Evolutionary conservation across 192 early-diverging fungal genomes (phyloP).

Genomic region (Coemansia reversa): DNA sequence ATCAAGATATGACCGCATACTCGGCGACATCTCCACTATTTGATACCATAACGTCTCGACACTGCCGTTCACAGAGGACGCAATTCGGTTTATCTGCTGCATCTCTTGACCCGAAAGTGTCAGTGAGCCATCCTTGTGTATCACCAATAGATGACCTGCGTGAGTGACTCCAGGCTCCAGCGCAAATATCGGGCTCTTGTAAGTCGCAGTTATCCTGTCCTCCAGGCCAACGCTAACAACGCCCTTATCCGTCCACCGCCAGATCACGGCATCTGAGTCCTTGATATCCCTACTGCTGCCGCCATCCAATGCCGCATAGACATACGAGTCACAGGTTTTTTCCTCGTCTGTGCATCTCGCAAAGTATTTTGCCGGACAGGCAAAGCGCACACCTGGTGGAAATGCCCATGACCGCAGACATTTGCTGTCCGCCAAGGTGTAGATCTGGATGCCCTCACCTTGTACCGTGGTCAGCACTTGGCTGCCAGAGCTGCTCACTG

Average conservation of each 20-base stretch:
- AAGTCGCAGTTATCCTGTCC: conserved; percentile 30
- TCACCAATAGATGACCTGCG: conserved; percentile 28
- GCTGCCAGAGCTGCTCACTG: conserved; percentile 6
- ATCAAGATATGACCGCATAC: conserved; percentile 54
- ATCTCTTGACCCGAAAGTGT: conserved; percentile 28
- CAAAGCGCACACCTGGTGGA: conserved; percentile 46
- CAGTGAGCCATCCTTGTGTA: conserved; percentile 40
- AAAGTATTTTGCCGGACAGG: conserved; percentile 49
- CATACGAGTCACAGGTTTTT: conserved; percentile 17
- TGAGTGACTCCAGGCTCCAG: conserved; percentile 39
- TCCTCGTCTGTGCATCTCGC: conserved; percentile 16
- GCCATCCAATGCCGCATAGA: conserved; percentile 35
- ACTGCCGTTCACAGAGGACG: conserved; percentile 15
- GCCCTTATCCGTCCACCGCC: conserved; percentile 52
- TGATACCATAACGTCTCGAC: conserved; percentile 44
- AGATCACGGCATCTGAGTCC: conserved; percentile 25
- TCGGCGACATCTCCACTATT: conserved; percentile 42
- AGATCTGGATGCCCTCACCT: conserved; percentile 51
- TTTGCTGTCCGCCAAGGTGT: conserved; percentile 47
- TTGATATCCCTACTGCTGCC: conserved; percentile 20
- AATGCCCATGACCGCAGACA: conserved; percentile 54
- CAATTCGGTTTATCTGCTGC: conserved; percentile 6
- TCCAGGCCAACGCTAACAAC: conserved; percentile 49
- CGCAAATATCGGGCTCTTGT: conserved; percentile 22
- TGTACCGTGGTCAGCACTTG: conserved; percentile 44